Percentiles rank a stretch among this genome's conserved stretches.
phyloP scores from a whole-genome alignment of 2,329 filamentous ascomycete genomes.

The Colletotrichum sp. region DNA sequence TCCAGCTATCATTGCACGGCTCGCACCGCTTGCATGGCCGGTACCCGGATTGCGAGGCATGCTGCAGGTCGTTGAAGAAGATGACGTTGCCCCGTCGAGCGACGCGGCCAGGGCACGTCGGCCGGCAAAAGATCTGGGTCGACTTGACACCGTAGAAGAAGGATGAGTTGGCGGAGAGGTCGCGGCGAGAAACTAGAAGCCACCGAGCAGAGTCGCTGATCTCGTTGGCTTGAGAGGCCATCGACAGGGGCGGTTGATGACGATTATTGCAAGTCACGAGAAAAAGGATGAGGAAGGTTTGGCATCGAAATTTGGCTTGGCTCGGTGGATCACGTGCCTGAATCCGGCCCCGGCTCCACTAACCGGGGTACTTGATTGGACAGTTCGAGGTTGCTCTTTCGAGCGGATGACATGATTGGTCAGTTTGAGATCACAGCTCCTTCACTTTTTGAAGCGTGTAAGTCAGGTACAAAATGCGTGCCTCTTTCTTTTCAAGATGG shows the following conservation, averaged over 20 bases:
- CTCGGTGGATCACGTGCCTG: neutral
- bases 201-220: neutral
- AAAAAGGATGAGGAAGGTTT: neutral
- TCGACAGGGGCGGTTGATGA: neutral
- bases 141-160: neutral
- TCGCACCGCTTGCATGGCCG: neutral
- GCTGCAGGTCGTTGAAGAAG: neutral
- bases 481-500: neutral
- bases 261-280: neutral
- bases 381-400: neutral
- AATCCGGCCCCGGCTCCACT: neutral
- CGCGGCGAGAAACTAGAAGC: neutral
- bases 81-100: neutral
- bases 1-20: neutral
- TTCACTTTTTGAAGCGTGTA: neutral
- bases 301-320: neutral
- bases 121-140: neutral
- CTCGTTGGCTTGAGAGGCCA: neutral
- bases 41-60: neutral
- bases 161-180: neutral
- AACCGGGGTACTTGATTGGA: neutral
- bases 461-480: neutral
- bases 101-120: neutral
- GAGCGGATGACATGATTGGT: neutral
- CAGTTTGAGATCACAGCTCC: neutral